Evolutionary conservation across 2,329 filamentous ascomycete genomes (phyloP).

Genomic region (Ceratocystis colombiana): DNA sequence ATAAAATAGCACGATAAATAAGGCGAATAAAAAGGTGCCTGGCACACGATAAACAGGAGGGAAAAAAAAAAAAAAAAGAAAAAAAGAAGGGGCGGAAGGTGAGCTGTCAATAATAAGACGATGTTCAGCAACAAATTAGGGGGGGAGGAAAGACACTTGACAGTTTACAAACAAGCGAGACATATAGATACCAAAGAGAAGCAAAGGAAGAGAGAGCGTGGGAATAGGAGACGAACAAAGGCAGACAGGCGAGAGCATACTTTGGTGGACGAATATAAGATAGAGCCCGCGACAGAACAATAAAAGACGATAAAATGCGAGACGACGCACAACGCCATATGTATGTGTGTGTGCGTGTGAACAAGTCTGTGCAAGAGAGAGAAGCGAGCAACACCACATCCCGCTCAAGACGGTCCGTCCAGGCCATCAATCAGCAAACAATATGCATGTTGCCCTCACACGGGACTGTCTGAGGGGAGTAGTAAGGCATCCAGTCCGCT

Average conservation of each 20-base stretch:
- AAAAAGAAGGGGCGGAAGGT: too few relatives aligned
- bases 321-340: background rate
- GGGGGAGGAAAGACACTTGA: too few relatives aligned
- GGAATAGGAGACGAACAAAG: too few relatives aligned
- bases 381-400: background rate
- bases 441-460: background rate
- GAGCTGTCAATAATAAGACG: slow-evolving; percentile 11
- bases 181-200: too few relatives aligned
- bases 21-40: background rate
- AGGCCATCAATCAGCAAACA: background rate
- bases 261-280: too few relatives aligned
- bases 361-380: too few relatives aligned
- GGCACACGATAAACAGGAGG: background rate
- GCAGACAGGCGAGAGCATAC: too few relatives aligned
- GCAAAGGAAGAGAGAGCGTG: too few relatives aligned
- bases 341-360: background rate
- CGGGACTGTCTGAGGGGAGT: background rate
- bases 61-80: background rate
- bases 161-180: too few relatives aligned
- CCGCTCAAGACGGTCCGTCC: background rate
- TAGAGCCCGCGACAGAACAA: background rate
- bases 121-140: background rate
- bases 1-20: slow-evolving; percentile 5
- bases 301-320: background rate
- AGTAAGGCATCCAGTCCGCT: background rate